A percentile compares a stretch with the other conserved stretches of the same genome.
These are phyloP conservation scores for Madurella mycetomatis DNA, from an alignment of 2,329 filamentous ascomycete species.

Conservation along the genomic window DNA sequence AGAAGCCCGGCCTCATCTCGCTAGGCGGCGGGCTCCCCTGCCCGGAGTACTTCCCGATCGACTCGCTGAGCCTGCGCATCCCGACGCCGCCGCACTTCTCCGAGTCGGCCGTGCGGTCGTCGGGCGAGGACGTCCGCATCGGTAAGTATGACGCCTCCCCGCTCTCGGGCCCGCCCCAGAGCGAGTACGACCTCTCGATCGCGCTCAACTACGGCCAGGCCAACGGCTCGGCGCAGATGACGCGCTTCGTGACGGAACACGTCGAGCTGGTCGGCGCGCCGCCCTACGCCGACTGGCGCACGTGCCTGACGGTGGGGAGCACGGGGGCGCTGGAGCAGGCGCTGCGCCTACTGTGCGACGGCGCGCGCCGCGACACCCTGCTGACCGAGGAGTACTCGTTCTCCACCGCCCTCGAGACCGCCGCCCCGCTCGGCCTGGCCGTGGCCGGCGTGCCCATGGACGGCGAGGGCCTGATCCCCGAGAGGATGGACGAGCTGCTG, in stretches of 20 bases:
- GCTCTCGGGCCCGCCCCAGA: conserved; percentile 36
- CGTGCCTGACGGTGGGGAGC: conserved; percentile 77
- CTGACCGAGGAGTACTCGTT: conserved; percentile 92
- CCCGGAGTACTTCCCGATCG: conserved; percentile 87
- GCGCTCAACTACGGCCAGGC: conserved; percentile 92
- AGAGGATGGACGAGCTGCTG: conserved; percentile 48
- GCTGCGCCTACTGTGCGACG: conserved; percentile 72
- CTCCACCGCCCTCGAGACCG: conserved; percentile 62
- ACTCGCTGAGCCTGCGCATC: conserved; percentile 69
- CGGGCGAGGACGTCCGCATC: conserved; percentile 58
- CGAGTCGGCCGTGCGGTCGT: conserved; percentile 59
- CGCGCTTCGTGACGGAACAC: conserved; percentile 91
- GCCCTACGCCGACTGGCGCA: conserved; percentile 86
- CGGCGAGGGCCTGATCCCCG: conserved; percentile 49
- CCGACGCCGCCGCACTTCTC: conserved; percentile 66
- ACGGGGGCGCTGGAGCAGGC: conserved; percentile 82
- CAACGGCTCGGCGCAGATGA: conserved; percentile 76
- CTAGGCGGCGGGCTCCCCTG: conserved; percentile 89
- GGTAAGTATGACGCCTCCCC: conserved; percentile 74
- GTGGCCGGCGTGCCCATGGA: conserved; percentile 50
- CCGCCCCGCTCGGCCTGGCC: conserved; percentile 48
- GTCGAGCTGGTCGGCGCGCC: conserved; percentile 82
- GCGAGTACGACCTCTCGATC: conserved; percentile 70
- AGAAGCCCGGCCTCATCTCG: conserved; percentile 79
- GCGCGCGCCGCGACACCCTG: conserved; percentile 65